Conservation (phyloP, 352 stramenopile genomes). For the Phytophthora sojae region DNA sequence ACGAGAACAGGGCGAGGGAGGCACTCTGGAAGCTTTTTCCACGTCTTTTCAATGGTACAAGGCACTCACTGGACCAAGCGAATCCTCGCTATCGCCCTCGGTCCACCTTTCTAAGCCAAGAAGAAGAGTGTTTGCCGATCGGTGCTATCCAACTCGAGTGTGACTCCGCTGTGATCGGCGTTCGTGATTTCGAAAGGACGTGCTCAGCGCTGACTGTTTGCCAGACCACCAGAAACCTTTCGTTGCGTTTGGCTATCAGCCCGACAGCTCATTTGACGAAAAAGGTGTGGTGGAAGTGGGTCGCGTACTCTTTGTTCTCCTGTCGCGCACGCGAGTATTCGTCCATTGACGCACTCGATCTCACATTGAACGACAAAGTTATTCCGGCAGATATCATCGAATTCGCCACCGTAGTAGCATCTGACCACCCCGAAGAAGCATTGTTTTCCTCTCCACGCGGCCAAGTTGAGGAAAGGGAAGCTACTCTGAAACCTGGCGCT, state of each 20-base stretch:
- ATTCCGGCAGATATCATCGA: background rate
- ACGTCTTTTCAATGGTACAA: background rate
- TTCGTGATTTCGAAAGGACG: background rate
- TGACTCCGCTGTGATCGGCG: background rate
- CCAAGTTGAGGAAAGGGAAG: background rate
- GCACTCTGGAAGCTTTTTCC: background rate
- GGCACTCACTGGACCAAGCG: background rate
- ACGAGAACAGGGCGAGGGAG: background rate
- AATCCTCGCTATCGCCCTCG: background rate
- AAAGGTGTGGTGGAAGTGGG: slow-evolving; percentile 6
- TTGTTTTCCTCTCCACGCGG: background rate
- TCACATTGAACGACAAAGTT: slow-evolving; percentile 2
- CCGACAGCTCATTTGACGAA: background rate
- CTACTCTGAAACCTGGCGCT: background rate
- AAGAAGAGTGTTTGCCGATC: background rate
- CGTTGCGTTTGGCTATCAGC: background rate
- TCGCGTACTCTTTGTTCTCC: slow-evolving; percentile 8
- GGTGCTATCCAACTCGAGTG: background rate
- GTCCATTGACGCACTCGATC: background rate
- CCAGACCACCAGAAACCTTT: slow-evolving; percentile 1
- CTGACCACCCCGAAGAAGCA: background rate
- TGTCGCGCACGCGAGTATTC: background rate
- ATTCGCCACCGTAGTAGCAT: background rate
- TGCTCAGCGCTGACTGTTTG: background rate
- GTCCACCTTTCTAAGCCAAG: background rate